Base-by-base conservation (phyloP, 1,139 yeast genomes). In the Torulaspora globosa region DNA sequence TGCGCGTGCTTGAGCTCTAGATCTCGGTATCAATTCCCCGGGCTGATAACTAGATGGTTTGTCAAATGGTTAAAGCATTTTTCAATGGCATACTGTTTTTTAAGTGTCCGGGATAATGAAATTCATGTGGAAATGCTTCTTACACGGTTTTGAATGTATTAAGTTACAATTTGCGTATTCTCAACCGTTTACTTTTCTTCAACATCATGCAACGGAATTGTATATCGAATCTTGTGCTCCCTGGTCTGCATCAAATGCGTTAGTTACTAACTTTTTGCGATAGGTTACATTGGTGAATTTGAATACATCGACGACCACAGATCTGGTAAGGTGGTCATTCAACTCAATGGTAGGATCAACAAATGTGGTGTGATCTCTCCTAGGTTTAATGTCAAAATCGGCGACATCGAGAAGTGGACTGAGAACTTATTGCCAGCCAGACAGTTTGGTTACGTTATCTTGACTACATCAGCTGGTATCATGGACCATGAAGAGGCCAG, bases 401-500 rank as follows among this genome's bases (percentile, higher is more conserved):
- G 73, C 68, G 97, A 90, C 69, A 83, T 90, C 66, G 97, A 90
- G 78, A 88, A 87, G 77, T 90, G 97, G 97, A 89, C 96, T 65
- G 95, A 82, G 72, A 89, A 88, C 82, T 82, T 90, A 71, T 79
- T 90, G 70, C 97, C 97, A 69, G 95, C 97, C 59, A 88, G 97
- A 84, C 97, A 90, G 76, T 90, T 90, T 69, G 97, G 97, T 78
- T 89, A 77, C 77, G 90, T 90, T 69, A 85, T 90, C 72, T 82
- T 90, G 70, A 90, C 98, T 73, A 92, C 98, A 65, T 92, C 98
- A 66, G 96, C 97, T 66, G 98, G 98, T 76, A 92, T 92, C 66
- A 89, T 92, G 96, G 97, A 92, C 80, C 98, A 92, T 78, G 98
- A 92, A 79, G 98, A 92, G 79, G 98, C 98, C 66, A 89, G 97